phyloP scores from a whole-genome alignment of 805 yeast species.

The Zygoascus ofunaensis region DNA sequence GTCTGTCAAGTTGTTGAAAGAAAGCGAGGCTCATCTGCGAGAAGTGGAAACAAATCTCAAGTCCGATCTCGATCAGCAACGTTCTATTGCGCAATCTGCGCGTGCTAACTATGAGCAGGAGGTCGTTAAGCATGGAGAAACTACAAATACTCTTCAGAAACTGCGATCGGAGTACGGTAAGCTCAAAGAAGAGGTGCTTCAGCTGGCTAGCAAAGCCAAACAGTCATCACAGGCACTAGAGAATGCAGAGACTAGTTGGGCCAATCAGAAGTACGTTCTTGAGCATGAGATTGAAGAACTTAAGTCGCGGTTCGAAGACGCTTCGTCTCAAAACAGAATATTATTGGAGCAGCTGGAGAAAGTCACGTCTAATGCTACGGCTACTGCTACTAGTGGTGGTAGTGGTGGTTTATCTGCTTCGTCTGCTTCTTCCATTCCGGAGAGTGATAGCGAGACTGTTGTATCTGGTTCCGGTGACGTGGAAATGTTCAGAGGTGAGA shows the following conservation, averaged over 20 bases:
- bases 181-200: conserved; percentile 24
- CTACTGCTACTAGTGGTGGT: conserved; percentile 2
- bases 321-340: conserved; percentile 58
- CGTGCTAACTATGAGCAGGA: conserved; percentile 50
- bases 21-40: conserved; percentile 24
- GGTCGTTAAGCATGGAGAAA: conserved; percentile 45
- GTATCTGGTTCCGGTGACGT: conserved; percentile 9
- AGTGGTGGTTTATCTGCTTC: conserved; percentile 2
- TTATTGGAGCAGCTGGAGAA: conserved; percentile 59
- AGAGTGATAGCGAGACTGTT: conserved; percentile 3
- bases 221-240: conserved; percentile 28
- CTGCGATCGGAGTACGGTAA: conserved; percentile 32
- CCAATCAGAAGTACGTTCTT: conserved; percentile 32
- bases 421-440: background rate
- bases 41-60: conserved; percentile 26
- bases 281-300: conserved; percentile 42
- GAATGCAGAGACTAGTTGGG: conserved; percentile 38
- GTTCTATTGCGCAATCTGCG: conserved; percentile 37
- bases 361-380: conserved; percentile 16
- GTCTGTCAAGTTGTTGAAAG: conserved; percentile 18
- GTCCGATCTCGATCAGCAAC: conserved; percentile 37
- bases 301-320: conserved; percentile 42
- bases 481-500: conserved; percentile 40
- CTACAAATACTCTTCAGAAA: conserved; percentile 34
- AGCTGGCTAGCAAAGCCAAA: conserved; percentile 24